Percentiles rank a stretch among this genome's conserved stretches.
These are phyloP conservation scores for Adenanthera pavonina DNA, from an alignment of 306 rosid species.

Conservation along the genomic window DNA sequence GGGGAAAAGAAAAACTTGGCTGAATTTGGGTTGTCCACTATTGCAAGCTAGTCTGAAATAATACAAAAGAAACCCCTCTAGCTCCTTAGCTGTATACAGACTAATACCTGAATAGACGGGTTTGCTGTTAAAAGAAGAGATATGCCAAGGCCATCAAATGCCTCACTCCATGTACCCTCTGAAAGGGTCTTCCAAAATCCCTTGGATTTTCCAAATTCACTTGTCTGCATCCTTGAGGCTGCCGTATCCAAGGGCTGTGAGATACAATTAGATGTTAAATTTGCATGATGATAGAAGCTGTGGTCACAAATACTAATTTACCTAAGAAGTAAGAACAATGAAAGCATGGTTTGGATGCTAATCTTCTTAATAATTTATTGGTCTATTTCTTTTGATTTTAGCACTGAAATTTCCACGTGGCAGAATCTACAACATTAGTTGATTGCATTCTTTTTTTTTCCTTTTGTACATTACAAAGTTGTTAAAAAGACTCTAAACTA, in stretches of 20 bases:
- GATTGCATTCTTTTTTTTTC: neutral
- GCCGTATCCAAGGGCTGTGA: constrained; percentile 91
- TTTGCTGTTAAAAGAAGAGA: constrained; percentile 93
- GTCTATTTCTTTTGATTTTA: constrained; percentile 13
- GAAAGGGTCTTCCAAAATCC: constrained; percentile 92
- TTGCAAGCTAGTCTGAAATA: constrained; percentile 26
- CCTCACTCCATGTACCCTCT: constrained; percentile 85
- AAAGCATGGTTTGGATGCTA: constrained; percentile 1
- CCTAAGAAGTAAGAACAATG: constrained; percentile 13
- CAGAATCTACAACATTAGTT: constrained; percentile 1
- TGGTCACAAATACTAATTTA: constrained; percentile 1
- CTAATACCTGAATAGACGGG: constrained; percentile 87
- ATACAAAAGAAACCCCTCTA: constrained; percentile 22
- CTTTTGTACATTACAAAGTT: neutral
- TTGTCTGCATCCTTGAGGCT: constrained; percentile 93
- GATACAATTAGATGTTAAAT: constrained; percentile 42
- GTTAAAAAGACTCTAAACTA: constrained; percentile 8
- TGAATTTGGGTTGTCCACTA: constrained; percentile 32
- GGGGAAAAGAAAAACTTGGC: constrained; percentile 15
- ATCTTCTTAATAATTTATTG: neutral
- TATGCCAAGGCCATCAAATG: constrained; percentile 87
- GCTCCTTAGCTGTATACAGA: constrained; percentile 34
- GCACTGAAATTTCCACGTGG: constrained; percentile 6
- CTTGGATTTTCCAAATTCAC: constrained; percentile 93
- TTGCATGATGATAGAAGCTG: neutral